A percentile compares a stretch with the other conserved stretches of the same genome.
phyloP scores from a whole-genome alignment of 1,284 basidiomycete species.

The Tylopilus microsporus region DNA sequence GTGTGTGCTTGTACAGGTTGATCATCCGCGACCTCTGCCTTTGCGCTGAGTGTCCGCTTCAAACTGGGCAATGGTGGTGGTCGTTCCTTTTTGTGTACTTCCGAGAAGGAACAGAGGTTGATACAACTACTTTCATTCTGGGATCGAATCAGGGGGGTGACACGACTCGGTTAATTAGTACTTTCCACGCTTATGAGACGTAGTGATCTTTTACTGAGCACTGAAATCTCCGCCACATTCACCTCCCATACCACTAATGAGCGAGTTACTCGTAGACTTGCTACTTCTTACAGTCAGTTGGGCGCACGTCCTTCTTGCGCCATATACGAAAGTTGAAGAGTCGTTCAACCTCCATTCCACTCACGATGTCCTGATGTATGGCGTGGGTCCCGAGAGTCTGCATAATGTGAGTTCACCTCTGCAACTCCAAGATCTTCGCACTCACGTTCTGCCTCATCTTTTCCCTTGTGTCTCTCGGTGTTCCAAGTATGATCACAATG shows the following conservation, averaged over 20 bases:
- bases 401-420: constrained; percentile 42
- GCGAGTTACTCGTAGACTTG: constrained; percentile 42
- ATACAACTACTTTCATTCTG: constrained; percentile 35
- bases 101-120: constrained; percentile 57
- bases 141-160: no score
- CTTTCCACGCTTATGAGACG: no score
- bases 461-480: background rate
- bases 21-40: constrained; percentile 36
- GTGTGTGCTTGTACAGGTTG: constrained; percentile 25
- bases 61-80: constrained; percentile 42
- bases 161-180: no score
- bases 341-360: constrained; percentile 91
- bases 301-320: constrained; percentile 70
- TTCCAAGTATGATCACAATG: constrained; percentile 80
- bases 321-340: constrained; percentile 97
- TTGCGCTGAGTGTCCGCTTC: constrained; percentile 31
- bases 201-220: no score
- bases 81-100: constrained; percentile 57
- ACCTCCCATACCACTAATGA: constrained; percentile 6
- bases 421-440: background rate
- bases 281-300: constrained; percentile 55
- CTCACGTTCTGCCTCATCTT: constrained; percentile 8
- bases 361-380: constrained; percentile 83
- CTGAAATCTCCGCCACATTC: no score
- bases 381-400: constrained; percentile 44